Percentiles rank a stretch among this genome's conserved stretches.
Conservation (phyloP, 2,329 filamentous ascomycete species). For the Hortaea sp. region DNA sequence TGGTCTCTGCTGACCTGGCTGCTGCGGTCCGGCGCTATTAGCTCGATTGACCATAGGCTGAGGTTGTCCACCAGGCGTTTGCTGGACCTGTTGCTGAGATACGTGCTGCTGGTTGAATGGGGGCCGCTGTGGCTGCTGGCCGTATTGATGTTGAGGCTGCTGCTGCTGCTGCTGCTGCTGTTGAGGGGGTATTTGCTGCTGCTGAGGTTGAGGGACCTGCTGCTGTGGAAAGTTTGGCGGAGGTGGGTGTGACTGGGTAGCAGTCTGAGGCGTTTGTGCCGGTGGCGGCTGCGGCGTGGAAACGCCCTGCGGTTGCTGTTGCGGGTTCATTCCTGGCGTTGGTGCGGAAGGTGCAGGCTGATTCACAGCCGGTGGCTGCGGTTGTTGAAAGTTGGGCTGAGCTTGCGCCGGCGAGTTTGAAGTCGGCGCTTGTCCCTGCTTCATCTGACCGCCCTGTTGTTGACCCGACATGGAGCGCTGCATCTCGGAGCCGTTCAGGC, state of each 20-base stretch:
- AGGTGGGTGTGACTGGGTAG: slow-evolving; percentile 11
- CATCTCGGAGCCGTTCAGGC: slow-evolving; percentile 4
- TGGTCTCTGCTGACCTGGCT: slow-evolving; percentile 14
- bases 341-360: slow-evolving; percentile 7
- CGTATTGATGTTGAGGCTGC: slow-evolving; percentile 18
- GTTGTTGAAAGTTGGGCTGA: slow-evolving; percentile 5
- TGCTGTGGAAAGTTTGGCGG: slow-evolving; percentile 25
- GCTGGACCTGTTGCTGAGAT: slow-evolving; percentile 19
- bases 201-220: slow-evolving; percentile 15
- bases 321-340: slow-evolving; percentile 14
- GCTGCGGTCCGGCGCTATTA: slow-evolving; percentile 9
- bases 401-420: slow-evolving; percentile 4
- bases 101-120: slow-evolving; percentile 14
- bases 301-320: slow-evolving; percentile 17
- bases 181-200: slow-evolving; percentile 5
- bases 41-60: not conserved
- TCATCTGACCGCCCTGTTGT: slow-evolving; percentile 6
- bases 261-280: slow-evolving; percentile 21
- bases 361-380: slow-evolving; percentile 4
- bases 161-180: slow-evolving; percentile 13
- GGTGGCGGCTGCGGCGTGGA: slow-evolving; percentile 6
- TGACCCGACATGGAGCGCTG: slow-evolving; percentile 5
- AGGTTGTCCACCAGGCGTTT: slow-evolving; percentile 16
- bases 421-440: slow-evolving; percentile 5
- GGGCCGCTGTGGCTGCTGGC: slow-evolving; percentile 8